These are phyloP conservation scores for Cymbopogon citratus DNA, from an alignment of 176 grass and related monocot genomes.

Conservation along the genomic window DNA sequence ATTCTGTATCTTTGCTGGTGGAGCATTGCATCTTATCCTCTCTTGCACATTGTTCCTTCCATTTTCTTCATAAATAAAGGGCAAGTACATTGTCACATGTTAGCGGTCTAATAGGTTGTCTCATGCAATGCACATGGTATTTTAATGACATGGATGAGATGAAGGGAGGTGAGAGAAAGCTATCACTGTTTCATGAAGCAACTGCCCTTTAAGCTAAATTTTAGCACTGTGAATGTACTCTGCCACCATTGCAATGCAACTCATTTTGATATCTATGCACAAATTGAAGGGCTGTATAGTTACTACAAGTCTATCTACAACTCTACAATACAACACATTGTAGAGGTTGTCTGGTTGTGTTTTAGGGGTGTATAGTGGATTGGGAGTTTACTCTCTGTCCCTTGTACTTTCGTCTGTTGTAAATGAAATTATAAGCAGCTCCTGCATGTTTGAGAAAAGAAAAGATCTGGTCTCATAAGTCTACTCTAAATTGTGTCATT, in stretches of 20 bases:
- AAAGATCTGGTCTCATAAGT: background rate
- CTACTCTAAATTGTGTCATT: background rate
- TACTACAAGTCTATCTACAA: too few species aligned
- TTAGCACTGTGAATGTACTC: background rate
- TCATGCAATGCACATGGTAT: background rate
- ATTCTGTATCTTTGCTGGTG: constrained; percentile 23
- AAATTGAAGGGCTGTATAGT: background rate
- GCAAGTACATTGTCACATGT: background rate
- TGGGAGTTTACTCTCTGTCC: background rate
- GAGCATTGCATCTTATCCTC: constrained; percentile 5
- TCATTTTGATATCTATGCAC: background rate
- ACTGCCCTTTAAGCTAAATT: background rate
- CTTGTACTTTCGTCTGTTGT: background rate
- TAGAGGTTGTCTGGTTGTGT: background rate
- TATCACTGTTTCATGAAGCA: background rate
- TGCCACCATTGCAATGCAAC: background rate
- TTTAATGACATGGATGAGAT: background rate
- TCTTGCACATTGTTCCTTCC: constrained; percentile 3
- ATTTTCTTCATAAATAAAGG: background rate
- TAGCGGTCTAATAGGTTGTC: background rate
- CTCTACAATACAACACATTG: background rate
- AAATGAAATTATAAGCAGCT: background rate
- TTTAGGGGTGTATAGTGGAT: background rate
- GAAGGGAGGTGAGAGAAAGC: background rate
- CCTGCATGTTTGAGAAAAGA: background rate